These are phyloP conservation scores for Colletotrichum phormii DNA, from an alignment of 2,329 filamentous ascomycete genomes.

Conservation along the genomic window DNA sequence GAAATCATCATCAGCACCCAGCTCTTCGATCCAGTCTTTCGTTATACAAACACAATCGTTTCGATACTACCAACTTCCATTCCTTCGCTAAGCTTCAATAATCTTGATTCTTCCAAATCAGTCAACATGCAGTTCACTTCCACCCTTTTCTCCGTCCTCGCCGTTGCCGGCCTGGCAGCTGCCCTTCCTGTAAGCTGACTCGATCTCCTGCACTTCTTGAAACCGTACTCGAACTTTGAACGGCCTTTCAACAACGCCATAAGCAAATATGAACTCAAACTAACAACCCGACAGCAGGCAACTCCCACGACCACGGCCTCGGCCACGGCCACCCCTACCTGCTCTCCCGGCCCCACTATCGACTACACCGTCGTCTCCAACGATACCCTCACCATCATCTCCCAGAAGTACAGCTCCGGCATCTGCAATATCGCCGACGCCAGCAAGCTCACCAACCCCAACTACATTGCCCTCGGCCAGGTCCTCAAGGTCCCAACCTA, in stretches of 20 bases:
- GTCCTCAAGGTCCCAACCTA: conserved; percentile 17
- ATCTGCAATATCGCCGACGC: conserved; percentile 28
- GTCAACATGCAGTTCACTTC: conserved; percentile 25
- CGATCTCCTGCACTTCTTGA: too few relatives aligned
- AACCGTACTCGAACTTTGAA: too few relatives aligned
- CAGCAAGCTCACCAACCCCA: conserved; percentile 21
- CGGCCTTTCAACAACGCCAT: background rate
- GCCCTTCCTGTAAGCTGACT: conserved; percentile 19
- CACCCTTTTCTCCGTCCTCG: conserved; percentile 22
- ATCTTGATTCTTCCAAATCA: background rate
- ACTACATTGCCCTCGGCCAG: background rate
- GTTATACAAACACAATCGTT: conserved; percentile 11
- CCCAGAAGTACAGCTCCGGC: conserved; percentile 16
- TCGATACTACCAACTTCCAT: background rate
- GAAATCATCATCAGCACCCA: conserved; percentile 7
- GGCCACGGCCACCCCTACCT: conserved; percentile 8
- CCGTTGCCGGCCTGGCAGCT: conserved; percentile 13
- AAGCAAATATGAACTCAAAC: background rate
- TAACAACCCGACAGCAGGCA: conserved; percentile 11
- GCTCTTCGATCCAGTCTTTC: conserved; percentile 23
- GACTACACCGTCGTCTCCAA: conserved; percentile 18
- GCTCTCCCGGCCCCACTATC: conserved; percentile 9
- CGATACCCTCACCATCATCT: conserved; percentile 28
- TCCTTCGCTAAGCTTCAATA: background rate
- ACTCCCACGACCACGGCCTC: conserved; percentile 1